Percentiles rank a stretch among this genome's conserved stretches.
Evolutionary conservation across 305 asterid species (phyloP).

Genomic region (Fraxinus paxiana): DNA sequence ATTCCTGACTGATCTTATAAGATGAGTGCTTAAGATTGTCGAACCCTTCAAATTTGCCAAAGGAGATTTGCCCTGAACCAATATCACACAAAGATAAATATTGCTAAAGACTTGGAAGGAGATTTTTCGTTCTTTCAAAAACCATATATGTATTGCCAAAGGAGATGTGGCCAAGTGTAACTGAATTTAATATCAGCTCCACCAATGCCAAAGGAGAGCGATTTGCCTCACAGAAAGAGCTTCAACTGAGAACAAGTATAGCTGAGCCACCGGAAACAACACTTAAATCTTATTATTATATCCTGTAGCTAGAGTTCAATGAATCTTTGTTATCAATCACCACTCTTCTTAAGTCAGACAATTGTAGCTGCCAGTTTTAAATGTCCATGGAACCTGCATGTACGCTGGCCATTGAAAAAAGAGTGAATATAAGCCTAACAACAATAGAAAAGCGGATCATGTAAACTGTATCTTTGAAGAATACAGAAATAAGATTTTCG

Average conservation of each 20-base stretch:
- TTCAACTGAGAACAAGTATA: slow-evolving; percentile 14
- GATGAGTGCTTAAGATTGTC: slow-evolving; percentile 13
- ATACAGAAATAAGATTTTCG: not conserved
- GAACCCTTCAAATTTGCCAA: slow-evolving; percentile 42
- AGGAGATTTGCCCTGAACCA: slow-evolving; percentile 56
- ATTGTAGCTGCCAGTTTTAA: not conserved
- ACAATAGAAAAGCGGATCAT: not conserved
- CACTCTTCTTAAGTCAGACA: slow-evolving; percentile 5
- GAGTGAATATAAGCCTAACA: not conserved
- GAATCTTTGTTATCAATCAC: slow-evolving; percentile 20
- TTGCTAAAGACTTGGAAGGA: slow-evolving; percentile 29
- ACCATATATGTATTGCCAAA: slow-evolving; percentile 44
- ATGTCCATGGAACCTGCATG: slow-evolving; percentile 33
- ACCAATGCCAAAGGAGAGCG: slow-evolving; percentile 30
- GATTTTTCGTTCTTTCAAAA: slow-evolving; percentile 26
- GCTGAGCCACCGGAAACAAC: not conserved
- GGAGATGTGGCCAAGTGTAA: slow-evolving; percentile 51
- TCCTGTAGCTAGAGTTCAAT: slow-evolving; percentile 8
- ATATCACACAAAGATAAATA: slow-evolving; percentile 19
- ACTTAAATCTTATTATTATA: not conserved
- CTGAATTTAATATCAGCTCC: slow-evolving; percentile 21
- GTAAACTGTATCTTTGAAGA: not conserved
- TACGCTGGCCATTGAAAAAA: slow-evolving; percentile 14
- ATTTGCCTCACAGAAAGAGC: slow-evolving; percentile 24
- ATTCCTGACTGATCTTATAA: slow-evolving; percentile 15